Evolutionary conservation across 2,329 filamentous ascomycete genomes (phyloP), one percentile per base, ranked within the genome.

Genomic region (Penicillium verrucosum): DNA sequence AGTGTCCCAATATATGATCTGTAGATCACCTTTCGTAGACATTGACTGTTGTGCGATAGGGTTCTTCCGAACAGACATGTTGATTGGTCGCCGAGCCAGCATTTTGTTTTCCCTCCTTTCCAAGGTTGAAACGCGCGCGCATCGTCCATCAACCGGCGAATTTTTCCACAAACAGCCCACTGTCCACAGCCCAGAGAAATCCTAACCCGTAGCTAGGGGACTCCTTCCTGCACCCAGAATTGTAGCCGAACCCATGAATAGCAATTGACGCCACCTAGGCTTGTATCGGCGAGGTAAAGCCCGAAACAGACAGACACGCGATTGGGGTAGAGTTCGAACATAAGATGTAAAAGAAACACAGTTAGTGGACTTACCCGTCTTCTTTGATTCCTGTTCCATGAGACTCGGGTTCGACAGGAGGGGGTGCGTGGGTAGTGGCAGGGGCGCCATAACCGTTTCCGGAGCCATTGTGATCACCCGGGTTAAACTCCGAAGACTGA

Each of bases 331-430:
- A 37, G 45, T 55, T n/a, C 12, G 18, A 40, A 57, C 37, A 37
- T 51, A 66, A 59, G 57, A 51, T 27, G 9, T 12, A 63, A 60
- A 62, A 64, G 61, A 27, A 67, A 63, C 57, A 56, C 57, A 44
- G 38, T 29, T 42, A 44, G 34, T 45, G 16, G n/a, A 85, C 90
- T 92, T 87, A 95, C 90, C 90, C 90, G 72, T 95, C 90, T 84
- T 95, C 90, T 77, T 95, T 95, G 56, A 92, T 89, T 47, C 75
- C 76, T 25, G 75, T 78, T 44, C 72, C 73, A 45, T 75, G 73
- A 48, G 64, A 66, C 42, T 74, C 73, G 29, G 68, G 49, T 34
- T 76, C 72, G 34, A 58, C 64, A 46, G 62, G 62, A 36, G 49
- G 36, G 51, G 66, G 59, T 27, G 58, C 54, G 29, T 60, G 54